Conservation (phyloP, 768 basidiomycete genomes). For the Tricholomella constricta region DNA sequence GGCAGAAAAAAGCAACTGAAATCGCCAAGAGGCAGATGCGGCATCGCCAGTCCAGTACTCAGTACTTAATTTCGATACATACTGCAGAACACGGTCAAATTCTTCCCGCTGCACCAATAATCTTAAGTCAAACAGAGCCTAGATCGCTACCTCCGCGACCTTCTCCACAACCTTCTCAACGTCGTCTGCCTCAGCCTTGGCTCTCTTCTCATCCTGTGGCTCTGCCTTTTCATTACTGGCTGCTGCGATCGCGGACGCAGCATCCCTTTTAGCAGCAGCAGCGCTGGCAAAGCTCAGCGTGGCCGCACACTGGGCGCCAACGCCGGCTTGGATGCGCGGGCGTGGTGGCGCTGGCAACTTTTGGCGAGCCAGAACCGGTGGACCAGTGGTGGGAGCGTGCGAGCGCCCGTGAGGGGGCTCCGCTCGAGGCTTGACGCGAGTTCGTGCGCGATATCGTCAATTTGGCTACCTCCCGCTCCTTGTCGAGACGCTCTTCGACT, state of each 20-base stretch:
- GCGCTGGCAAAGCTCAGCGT: slow-evolving; percentile 83
- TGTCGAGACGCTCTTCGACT: slow-evolving; percentile 72
- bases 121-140: slow-evolving; percentile 7
- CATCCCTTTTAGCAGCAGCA: slow-evolving; percentile 66
- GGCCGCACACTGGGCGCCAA: slow-evolving; percentile 62
- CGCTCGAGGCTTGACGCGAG: slow-evolving; percentile 55
- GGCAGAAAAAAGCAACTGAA: too few species aligned
- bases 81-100: background rate
- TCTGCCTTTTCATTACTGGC: slow-evolving; percentile 15
- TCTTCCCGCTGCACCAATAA: slow-evolving; percentile 5
- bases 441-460: slow-evolving; percentile 53
- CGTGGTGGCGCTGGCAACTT: slow-evolving; percentile 22
- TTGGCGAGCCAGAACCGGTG: slow-evolving; percentile 28
- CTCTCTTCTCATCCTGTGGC: too few species aligned
- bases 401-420: slow-evolving; percentile 28
- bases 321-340: slow-evolving; percentile 34
- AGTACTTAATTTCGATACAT: background rate
- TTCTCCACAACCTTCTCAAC: slow-evolving; percentile 24
- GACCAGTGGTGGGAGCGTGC: slow-evolving; percentile 33
- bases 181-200: slow-evolving; percentile 15
- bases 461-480: slow-evolving; percentile 60
- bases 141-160: slow-evolving; percentile 9
- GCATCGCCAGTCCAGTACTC: too few species aligned
- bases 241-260: too few species aligned
- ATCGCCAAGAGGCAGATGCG: too few species aligned